Evolutionary conservation across 78 protist species (phyloP), one percentile per base, ranked within the genome.

Genomic region (Isochrysis galbana): DNA sequence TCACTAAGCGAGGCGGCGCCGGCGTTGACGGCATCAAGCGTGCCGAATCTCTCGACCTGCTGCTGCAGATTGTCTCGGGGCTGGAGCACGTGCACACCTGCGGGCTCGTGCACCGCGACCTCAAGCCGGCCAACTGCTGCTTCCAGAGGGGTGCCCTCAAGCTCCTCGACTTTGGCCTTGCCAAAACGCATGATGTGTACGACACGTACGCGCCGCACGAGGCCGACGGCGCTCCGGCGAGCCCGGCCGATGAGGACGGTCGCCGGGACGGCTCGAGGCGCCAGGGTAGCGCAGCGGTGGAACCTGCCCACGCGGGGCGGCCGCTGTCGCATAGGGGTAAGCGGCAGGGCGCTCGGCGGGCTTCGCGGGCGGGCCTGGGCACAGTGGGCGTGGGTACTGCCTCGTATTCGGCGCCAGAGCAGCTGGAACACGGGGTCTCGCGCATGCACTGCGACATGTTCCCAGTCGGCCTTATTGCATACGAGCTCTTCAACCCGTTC

Each of bases 81-180:
- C 84, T 77, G 34, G 46, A 39, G 47, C 84, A 77, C 84, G 84
- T 77, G 47, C 84, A 77, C 84, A 46, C 45, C n/a, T 77, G 46
- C 47, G 84, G 84, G 29, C 44, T 77, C n/a, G 84, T 77, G 45
- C 84, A 77, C 84, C 84, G 84, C 21, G 84, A 77, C 84, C n/a
- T 77, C 47, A 77, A 77, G 84, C 84, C 84, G 23, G 14, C 44
- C 1, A 77, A 77, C 26, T 39, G 44, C 44, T 77, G 84, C 46
- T 77, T 77, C 80, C 21, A 29, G 41, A 17, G 41, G 4, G 80
- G 80, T 3, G 14, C 61, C 29, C 61, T 51, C 61, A 51, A 51
- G 61, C 41, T 70, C 45, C 14, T 70, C 41, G 80, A 70, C 80
- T 70, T 70, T 34, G 80, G 80, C 1, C 80, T 70, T 23, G 34